These are phyloP conservation scores for Scedosporium aurantiacum DNA, from an alignment of 2,329 filamentous ascomycete species.

Conservation along the genomic window DNA sequence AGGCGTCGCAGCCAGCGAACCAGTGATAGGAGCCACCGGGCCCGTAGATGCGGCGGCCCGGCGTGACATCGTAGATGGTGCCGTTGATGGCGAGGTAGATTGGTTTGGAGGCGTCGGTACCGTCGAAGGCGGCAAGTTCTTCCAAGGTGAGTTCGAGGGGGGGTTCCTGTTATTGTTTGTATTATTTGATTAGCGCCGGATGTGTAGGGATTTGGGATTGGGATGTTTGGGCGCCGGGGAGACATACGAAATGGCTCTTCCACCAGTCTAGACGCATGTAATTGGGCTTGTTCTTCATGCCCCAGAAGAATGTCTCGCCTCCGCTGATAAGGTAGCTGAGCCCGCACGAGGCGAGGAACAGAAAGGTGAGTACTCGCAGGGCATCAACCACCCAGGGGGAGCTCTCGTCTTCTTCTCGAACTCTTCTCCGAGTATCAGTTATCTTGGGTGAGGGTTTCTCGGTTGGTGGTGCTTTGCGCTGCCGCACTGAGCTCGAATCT, in stretches of 20 bases:
- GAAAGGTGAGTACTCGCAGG: slow-evolving; percentile 56
- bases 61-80: slow-evolving; percentile 74
- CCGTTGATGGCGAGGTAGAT: slow-evolving; percentile 87
- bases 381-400: slow-evolving; percentile 50
- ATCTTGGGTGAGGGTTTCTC: slow-evolving; percentile 8
- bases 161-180: slow-evolving; percentile 33
- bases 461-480: slow-evolving; percentile 26
- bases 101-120: slow-evolving; percentile 60
- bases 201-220: background rate
- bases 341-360: slow-evolving; percentile 54
- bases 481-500: slow-evolving; percentile 24
- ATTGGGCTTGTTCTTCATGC: slow-evolving; percentile 46
- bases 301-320: slow-evolving; percentile 61
- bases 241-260: slow-evolving; percentile 48
- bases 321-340: slow-evolving; percentile 68
- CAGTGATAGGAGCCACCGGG: slow-evolving; percentile 77
- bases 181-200: background rate
- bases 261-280: slow-evolving; percentile 49
- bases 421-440: slow-evolving; percentile 11
- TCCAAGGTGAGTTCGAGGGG: slow-evolving; percentile 63
- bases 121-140: slow-evolving; percentile 67
- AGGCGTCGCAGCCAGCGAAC: slow-evolving; percentile 79
- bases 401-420: slow-evolving; percentile 51
- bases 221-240: background rate
- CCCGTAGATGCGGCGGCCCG: slow-evolving; percentile 59